phyloP scores from a whole-genome alignment of 495 filamentous ascomycete species.

The Neohortaea acidophila region DNA sequence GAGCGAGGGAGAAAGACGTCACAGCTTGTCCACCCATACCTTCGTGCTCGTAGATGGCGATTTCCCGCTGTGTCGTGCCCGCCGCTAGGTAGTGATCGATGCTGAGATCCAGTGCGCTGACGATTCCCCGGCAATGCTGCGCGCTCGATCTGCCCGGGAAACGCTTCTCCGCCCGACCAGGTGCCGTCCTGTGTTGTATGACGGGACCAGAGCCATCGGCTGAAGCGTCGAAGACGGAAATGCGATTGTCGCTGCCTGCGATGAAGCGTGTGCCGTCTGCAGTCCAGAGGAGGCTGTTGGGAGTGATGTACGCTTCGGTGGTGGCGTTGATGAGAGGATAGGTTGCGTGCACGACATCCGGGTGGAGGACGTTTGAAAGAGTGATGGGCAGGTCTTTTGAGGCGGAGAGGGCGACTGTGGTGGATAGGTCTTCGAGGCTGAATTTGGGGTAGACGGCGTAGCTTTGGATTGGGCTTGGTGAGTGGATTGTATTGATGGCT shows the following conservation, averaged over 20 bases:
- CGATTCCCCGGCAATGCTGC: constrained; percentile 68
- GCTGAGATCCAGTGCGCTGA: constrained; percentile 48
- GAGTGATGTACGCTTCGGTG: constrained; percentile 65
- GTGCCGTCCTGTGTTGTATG: constrained; percentile 50
- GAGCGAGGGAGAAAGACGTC: constrained; percentile 45
- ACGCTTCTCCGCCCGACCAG: constrained; percentile 48
- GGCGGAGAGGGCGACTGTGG: constrained; percentile 53
- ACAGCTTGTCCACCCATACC: constrained; percentile 51
- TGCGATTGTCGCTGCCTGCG: constrained; percentile 55
- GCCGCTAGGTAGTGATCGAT: constrained; percentile 52
- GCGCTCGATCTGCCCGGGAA: constrained; percentile 44
- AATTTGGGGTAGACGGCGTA: constrained; percentile 60
- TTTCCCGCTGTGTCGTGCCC: constrained; percentile 60
- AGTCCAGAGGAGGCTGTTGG: constrained; percentile 59
- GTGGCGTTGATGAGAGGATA: constrained; percentile 59
- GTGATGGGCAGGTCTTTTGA: constrained; percentile 60
- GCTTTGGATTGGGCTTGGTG: constrained; percentile 56
- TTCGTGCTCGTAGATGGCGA: constrained; percentile 61
- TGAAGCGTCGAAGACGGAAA: constrained; percentile 65
- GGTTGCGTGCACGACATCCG: constrained; percentile 30
- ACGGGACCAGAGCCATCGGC: constrained; percentile 50
- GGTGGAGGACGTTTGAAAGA: constrained; percentile 42
- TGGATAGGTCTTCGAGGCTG: constrained; percentile 45
- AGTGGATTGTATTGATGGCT: constrained; percentile 44
- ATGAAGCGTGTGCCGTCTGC: constrained; percentile 46